Conservation (phyloP, 441 rosid genomes). For the Monsonia emarginata region DNA sequence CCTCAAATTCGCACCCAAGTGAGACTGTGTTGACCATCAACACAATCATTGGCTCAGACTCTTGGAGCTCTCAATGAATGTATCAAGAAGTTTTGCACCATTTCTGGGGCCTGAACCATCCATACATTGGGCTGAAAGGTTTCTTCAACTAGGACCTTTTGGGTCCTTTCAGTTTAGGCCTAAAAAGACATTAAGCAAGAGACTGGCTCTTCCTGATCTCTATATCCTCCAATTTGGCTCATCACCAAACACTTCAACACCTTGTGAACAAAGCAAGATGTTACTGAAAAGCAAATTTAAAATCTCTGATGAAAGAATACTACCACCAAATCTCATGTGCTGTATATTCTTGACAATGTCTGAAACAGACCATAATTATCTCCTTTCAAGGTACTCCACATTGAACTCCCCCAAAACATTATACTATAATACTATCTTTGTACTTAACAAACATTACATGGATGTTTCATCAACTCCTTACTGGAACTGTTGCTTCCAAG, state of each 20-base stretch:
- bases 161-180: background rate
- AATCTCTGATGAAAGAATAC: background rate
- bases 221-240: background rate
- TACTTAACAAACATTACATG: constrained; percentile 26
- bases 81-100: too few species aligned
- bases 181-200: background rate
- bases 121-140: background rate
- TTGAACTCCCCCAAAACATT: constrained; percentile 6
- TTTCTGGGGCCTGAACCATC: too few species aligned
- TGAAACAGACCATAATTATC: constrained; percentile 13
- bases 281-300: constrained; percentile 28
- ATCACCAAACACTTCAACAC: background rate
- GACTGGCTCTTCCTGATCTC: background rate
- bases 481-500: constrained; percentile 42
- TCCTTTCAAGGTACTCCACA: constrained; percentile 31
- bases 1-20: too few species aligned
- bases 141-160: background rate
- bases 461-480: constrained; percentile 38
- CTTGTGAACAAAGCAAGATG: constrained; percentile 20
- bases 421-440: background rate
- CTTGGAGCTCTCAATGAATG: too few species aligned
- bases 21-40: too few species aligned
- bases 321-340: background rate
- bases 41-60: too few species aligned
- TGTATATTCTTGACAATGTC: background rate